Base-by-base conservation (phyloP, 208 protist species). In the Histomonas meleagridis region DNA sequence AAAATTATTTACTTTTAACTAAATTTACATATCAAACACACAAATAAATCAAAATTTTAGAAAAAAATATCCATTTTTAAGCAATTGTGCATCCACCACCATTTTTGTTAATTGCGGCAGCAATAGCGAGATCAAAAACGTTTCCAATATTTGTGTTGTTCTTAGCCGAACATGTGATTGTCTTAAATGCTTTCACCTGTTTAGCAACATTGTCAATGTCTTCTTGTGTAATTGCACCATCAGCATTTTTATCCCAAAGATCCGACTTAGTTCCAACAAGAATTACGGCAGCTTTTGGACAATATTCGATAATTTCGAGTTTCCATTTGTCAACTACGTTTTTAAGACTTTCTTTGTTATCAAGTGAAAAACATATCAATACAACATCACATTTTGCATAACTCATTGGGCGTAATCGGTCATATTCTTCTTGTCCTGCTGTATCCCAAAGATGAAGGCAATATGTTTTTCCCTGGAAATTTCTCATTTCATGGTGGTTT, bases 381-480 rank as follows among this genome's bases (percentile, higher is more conserved):
- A 93, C 79, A 12, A 78, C 26, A 62, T 93, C 55, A 14, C 92
- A 92, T 35, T 81, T 48, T 38, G 40, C 26, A 91, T 93, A 93
- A 23, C 28, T 70, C 28, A 93, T 9, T 53, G 92, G 92, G 10
- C 92, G 69, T n/a, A 93, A 28, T 32, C 70, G 60, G 55, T 93
- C 53, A 49, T 86, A 93, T 53, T 93, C 92, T 48, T 93, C 92
- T n/a, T 93, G 92, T 46, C 92, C 92, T 4, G 92, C 92, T 43
- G 92, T 93, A 90, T 93, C 92, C 92, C 91, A 93, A 3, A 93
- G 92, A 9, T 38, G 35, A 2, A 93, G 5, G 38, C n/a, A 46
- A 26, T 53, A 57, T 57, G 28, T 43, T 9, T 91, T 48, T 23
- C 40, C 72, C n/a, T 65, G 43, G 12, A 93, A 38, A 3, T 43